Conservation (phyloP, 2,329 filamentous ascomycete genomes). For the Stagonosporopsis cucurbitacearum region DNA sequence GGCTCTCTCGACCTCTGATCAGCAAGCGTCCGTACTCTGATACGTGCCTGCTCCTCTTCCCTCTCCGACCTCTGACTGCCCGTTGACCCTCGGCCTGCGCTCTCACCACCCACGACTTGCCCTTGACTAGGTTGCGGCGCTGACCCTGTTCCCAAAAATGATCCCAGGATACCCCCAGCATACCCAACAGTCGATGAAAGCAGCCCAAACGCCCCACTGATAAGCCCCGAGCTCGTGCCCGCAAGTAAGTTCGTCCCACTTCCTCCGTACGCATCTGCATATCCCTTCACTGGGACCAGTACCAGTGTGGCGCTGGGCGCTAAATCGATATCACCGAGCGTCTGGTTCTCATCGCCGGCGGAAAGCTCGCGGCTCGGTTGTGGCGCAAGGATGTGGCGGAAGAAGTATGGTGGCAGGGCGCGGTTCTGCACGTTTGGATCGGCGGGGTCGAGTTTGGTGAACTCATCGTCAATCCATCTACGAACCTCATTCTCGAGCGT, state of each 20-base stretch:
- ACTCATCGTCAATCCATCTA: conserved; percentile 71
- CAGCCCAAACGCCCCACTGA: conserved; percentile 43
- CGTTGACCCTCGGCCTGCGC: conserved; percentile 16
- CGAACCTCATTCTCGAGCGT: conserved; percentile 73
- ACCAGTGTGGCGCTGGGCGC: conserved; percentile 83
- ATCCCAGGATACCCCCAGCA: conserved; percentile 42
- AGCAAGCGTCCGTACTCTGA: conserved; percentile 53
- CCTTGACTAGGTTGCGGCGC: conserved; percentile 15
- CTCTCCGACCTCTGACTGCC: conserved; percentile 18
- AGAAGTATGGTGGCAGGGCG: conserved; percentile 69
- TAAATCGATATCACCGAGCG: conserved; percentile 73
- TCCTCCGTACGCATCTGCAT: conserved; percentile 63
- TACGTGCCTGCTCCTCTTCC: conserved; percentile 30
- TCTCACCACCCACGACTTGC: conserved; percentile 17
- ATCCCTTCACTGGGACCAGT: conserved; percentile 72
- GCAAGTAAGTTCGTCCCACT: conserved; percentile 39
- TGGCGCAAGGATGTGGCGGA: conserved; percentile 83
- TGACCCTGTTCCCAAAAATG: conserved; percentile 33
- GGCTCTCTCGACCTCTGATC: conserved; percentile 59
- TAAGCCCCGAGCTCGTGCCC: conserved; percentile 40
- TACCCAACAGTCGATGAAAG: conserved; percentile 44
- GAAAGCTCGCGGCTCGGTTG: conserved; percentile 77
- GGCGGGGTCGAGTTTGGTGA: conserved; percentile 30
- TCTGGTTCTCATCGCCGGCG: conserved; percentile 73
- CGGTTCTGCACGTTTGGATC: conserved; percentile 31